These are phyloP conservation scores for Kodamaea nitidulidarum DNA, from an alignment of 805 yeast species.

Conservation along the genomic window DNA sequence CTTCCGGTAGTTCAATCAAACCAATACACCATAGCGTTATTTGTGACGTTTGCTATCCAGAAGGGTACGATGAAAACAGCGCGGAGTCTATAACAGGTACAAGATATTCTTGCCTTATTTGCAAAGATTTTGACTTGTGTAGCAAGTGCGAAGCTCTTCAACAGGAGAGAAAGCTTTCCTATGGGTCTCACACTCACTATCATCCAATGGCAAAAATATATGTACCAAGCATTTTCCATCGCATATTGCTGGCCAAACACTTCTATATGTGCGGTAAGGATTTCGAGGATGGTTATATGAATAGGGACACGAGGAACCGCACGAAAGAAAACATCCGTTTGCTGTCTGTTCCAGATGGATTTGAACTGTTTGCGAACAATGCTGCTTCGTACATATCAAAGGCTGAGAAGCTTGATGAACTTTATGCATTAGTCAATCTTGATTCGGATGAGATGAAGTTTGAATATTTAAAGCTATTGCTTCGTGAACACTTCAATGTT, in stretches of 20 bases:
- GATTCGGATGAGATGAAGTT: slow-evolving; percentile 20
- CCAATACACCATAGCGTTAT: slow-evolving; percentile 23
- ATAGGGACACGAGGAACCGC: too few species aligned
- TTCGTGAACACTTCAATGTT: slow-evolving; percentile 1
- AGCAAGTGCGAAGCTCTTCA: slow-evolving; percentile 26
- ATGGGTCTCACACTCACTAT: slow-evolving; percentile 19
- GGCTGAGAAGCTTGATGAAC: slow-evolving; percentile 22
- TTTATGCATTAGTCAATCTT: slow-evolving; percentile 14
- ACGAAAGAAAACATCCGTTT: slow-evolving; percentile 5
- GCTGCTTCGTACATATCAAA: slow-evolving; percentile 17
- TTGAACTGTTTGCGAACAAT: slow-evolving; percentile 15
- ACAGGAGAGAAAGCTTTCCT: slow-evolving; percentile 10
- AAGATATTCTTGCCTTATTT: slow-evolving; percentile 50
- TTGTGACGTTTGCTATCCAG: slow-evolving; percentile 38
- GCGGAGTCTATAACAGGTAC: slow-evolving; percentile 31
- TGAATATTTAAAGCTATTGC: slow-evolving; percentile 21
- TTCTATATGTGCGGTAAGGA: too few species aligned
- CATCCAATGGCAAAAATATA: slow-evolving; percentile 32
- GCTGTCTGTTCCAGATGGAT: slow-evolving; percentile 11
- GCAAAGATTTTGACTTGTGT: slow-evolving; percentile 53
- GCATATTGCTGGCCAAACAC: too few species aligned
- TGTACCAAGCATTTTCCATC: too few species aligned
- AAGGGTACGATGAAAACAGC: not conserved
- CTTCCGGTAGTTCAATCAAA: too few species aligned
- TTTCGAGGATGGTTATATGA: too few species aligned